These are phyloP conservation scores for Berkeleyomyces basicola DNA, from an alignment of 2,329 filamentous ascomycete genomes.

Conservation along the genomic window DNA sequence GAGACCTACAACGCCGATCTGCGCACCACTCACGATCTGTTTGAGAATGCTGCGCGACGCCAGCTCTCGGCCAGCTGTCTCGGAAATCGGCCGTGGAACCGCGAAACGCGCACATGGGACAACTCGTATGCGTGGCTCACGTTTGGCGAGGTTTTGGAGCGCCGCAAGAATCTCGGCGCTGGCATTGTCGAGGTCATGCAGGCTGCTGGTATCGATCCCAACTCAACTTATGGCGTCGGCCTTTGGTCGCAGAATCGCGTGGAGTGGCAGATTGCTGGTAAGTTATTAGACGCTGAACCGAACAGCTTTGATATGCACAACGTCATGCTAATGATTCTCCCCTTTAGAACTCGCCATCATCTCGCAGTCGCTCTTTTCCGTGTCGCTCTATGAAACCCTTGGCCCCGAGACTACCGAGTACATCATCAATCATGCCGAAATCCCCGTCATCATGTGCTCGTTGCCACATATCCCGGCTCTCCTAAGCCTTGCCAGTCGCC, in stretches of 20 bases:
- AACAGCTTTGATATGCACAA: not conserved
- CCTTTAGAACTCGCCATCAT: conserved; percentile 61
- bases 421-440: conserved; percentile 79
- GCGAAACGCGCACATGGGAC: conserved; percentile 52
- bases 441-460: conserved; percentile 61
- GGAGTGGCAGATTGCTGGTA: conserved; percentile 73
- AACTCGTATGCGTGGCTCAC: conserved; percentile 70
- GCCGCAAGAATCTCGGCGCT: conserved; percentile 70
- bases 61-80: conserved; percentile 56
- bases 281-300: conserved; percentile 11
- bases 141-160: conserved; percentile 61
- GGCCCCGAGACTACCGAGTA: conserved; percentile 84
- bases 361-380: conserved; percentile 74
- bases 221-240: conserved; percentile 55
- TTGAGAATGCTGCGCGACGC: conserved; percentile 49
- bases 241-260: conserved; percentile 74
- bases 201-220: conserved; percentile 44
- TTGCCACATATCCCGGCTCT: conserved; percentile 67
- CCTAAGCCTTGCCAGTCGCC: conserved; percentile 58
- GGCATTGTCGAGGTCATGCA: conserved; percentile 73
- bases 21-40: conserved; percentile 62
- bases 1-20: conserved; percentile 54
- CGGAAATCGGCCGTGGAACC: conserved; percentile 66
- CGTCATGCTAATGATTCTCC: not conserved
- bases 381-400: conserved; percentile 92